phyloP scores from a whole-genome alignment of 805 yeast genomes.

The Saturnispora galanensis region DNA sequence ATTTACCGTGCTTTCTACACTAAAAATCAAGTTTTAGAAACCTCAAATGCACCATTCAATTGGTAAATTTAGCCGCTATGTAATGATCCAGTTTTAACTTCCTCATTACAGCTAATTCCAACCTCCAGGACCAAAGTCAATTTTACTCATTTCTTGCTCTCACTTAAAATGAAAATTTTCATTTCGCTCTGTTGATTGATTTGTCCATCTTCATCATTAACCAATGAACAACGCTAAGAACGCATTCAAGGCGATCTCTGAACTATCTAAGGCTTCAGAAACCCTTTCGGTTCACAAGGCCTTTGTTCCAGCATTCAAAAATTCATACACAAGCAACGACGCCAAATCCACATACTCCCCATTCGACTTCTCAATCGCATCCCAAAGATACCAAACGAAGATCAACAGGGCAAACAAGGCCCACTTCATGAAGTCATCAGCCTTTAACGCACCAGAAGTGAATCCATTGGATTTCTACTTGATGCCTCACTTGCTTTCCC shows the following conservation, averaged over 20 bases:
- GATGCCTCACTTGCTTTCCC: constrained; percentile 59
- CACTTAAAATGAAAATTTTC: too few species aligned
- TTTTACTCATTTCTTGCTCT: background rate
- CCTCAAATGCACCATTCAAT: too few species aligned
- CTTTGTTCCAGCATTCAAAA: constrained; percentile 33
- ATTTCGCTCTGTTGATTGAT: too few species aligned
- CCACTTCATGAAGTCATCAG: constrained; percentile 22
- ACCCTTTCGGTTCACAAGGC: constrained; percentile 15
- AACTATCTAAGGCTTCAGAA: constrained; percentile 5
- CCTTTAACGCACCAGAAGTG: constrained; percentile 34
- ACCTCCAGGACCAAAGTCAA: background rate
- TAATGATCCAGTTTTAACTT: too few species aligned
- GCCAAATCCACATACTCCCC: constrained; percentile 58
- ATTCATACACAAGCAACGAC: constrained; percentile 11
- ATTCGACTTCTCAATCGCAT: constrained; percentile 63
- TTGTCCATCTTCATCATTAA: background rate
- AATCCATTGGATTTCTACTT: constrained; percentile 65
- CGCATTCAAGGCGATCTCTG: constrained; percentile 5
- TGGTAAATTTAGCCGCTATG: too few species aligned
- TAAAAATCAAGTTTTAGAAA: too few species aligned
- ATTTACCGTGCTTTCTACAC: too few species aligned
- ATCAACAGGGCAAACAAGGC: constrained; percentile 9
- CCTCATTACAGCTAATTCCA: too few species aligned
- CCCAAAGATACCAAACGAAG: constrained; percentile 40
- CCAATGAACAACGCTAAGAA: constrained; percentile 4